Percentiles rank a stretch among this genome's conserved stretches.
phyloP scores from a whole-genome alignment of 1,284 basidiomycete genomes.

The Puccinia triticina region DNA sequence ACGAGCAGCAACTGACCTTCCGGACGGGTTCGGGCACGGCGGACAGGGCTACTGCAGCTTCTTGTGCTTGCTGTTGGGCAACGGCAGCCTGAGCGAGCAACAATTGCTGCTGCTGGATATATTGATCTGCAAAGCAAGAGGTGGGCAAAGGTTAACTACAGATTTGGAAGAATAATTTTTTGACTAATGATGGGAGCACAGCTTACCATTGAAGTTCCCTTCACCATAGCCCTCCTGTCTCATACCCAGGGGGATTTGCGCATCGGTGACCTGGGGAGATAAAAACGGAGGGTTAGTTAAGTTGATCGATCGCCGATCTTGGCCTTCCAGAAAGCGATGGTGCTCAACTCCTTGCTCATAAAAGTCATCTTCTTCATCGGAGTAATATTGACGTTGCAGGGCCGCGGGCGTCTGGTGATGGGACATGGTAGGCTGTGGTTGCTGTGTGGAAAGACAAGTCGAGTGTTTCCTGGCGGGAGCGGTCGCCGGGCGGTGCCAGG shows the following conservation, averaged over 20 bases:
- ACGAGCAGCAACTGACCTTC: slow-evolving; percentile 52
- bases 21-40: slow-evolving; percentile 59
- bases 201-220: slow-evolving; percentile 46
- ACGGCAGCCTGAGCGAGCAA: slow-evolving; percentile 52
- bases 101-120: slow-evolving; percentile 50
- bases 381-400: slow-evolving; percentile 48
- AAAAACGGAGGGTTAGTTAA: background rate
- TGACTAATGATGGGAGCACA: no score
- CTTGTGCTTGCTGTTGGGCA: slow-evolving; percentile 57
- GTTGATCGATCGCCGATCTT: background rate
- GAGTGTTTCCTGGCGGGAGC: background rate
- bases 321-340: no score
- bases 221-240: slow-evolving; percentile 47
- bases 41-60: slow-evolving; percentile 57
- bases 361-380: slow-evolving; percentile 50
- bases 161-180: background rate
- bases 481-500: no score
- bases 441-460: background rate
- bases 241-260: slow-evolving; percentile 46
- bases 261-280: slow-evolving; percentile 31
- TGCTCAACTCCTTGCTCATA: slow-evolving; percentile 49
- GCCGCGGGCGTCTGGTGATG: slow-evolving; percentile 33
- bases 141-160: background rate
- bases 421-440: background rate
- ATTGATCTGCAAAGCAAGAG: slow-evolving; percentile 25